Evolutionary conservation across 2,329 filamentous ascomycete genomes (phyloP), one percentile per base, ranked within the genome.

Genomic region (Raffaelea ambrosiae): DNA sequence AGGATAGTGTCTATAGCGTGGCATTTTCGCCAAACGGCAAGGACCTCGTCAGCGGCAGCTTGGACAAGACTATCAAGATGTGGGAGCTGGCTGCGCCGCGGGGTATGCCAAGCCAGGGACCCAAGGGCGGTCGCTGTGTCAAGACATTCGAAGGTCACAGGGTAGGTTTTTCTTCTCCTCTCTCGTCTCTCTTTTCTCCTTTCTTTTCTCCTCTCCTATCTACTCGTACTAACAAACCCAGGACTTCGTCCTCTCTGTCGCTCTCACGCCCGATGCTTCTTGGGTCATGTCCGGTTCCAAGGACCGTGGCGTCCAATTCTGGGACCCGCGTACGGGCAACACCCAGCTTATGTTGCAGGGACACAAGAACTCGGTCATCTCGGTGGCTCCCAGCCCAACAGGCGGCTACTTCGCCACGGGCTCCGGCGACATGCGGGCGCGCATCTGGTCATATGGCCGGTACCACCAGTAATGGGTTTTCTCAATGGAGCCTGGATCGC

Each of bases 51-150:
- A 94, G 86, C 59, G 93, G 93, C 54, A 94, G 86, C 75, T 72
- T 97, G 57, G 93, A 98, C 65, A 95, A 95, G 75, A 97, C 91
- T 0, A 97, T 97, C 74, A 95, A 96, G 74, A 95, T 97, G 85
- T 98, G 93, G 90, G 90, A 96, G 71, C 77, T 98, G 44, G 83
- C 79, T 48, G 79, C 85, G 20, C 79, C 84, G 40, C 79, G 86
- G 56, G 78, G 83, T 58, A 76, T 82, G 50, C 75, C 80, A 42
- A 80, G 77, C 61, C 75, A 79, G 40, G 80, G 76, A 29, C 77
- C 83, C 9, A 94, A 93, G 72, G 85, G 86, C 33, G 91, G 93
- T 58, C 88, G 95, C 65, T 97, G 93, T 63, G 83, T 96, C 59
- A 88, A 90, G 71, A 97, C 91, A 1, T 98, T 97, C 59, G 93